A percentile compares a stretch with the other conserved stretches of the same genome.
Conservation (phyloP, 2,329 filamentous ascomycete species). For the Aureobasidium melanogenum region DNA sequence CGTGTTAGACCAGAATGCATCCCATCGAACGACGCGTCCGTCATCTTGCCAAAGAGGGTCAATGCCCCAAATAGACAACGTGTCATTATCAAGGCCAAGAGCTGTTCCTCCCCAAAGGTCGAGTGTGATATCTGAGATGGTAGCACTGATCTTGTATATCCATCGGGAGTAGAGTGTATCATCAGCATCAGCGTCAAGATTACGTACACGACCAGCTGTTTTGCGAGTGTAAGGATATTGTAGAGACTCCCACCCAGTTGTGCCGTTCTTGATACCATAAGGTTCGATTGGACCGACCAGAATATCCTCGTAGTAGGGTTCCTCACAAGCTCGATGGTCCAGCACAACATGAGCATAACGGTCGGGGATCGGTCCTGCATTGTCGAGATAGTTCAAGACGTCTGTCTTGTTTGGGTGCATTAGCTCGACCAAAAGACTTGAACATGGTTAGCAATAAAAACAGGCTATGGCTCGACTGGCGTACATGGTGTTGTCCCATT, state of each 20-base stretch:
- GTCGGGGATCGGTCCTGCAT: slow-evolving; percentile 26
- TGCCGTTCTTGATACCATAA: slow-evolving; percentile 28
- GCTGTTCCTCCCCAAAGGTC: slow-evolving; percentile 36
- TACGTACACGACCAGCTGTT: slow-evolving; percentile 31
- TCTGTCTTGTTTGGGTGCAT: slow-evolving; percentile 42
- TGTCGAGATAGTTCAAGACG: slow-evolving; percentile 37
- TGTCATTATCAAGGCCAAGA: slow-evolving; percentile 34
- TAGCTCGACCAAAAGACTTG: slow-evolving; percentile 26
- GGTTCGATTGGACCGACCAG: slow-evolving; percentile 41
- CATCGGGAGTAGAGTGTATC: slow-evolving; percentile 23
- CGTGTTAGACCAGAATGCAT: slow-evolving; percentile 35
- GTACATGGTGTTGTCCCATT: slow-evolving; percentile 20
- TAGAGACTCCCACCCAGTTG: slow-evolving; percentile 31
- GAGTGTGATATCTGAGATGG: slow-evolving; percentile 32
- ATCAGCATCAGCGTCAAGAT: slow-evolving; percentile 32
- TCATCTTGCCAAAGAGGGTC: slow-evolving; percentile 38
- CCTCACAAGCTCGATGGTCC: slow-evolving; percentile 30
- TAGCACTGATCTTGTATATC: slow-evolving; percentile 28
- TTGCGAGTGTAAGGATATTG: slow-evolving; percentile 35
- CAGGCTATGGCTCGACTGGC: not conserved
- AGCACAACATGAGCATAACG: slow-evolving; percentile 39
- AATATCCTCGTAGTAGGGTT: slow-evolving; percentile 32
- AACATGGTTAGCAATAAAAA: not conserved
- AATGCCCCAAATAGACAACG: slow-evolving; percentile 30
- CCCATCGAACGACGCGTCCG: slow-evolving; percentile 38